phyloP scores from a whole-genome alignment of 257 asterid species.

The Capsicum chinense region DNA sequence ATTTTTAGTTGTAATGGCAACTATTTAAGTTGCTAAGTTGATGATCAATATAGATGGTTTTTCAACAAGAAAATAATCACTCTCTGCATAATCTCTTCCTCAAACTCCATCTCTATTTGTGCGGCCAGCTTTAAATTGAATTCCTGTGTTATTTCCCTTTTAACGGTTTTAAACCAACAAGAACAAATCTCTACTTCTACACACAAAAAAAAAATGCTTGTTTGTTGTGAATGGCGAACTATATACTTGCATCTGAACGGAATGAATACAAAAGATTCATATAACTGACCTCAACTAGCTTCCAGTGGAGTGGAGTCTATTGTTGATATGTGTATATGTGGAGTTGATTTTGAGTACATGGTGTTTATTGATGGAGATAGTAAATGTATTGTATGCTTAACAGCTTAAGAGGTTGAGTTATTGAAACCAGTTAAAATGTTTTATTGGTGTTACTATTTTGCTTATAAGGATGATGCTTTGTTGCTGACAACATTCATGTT shows the following conservation, averaged over 20 bases:
- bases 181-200: neutral
- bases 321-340: neutral
- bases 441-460: neutral
- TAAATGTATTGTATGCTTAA: neutral
- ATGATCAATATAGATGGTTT: too few species aligned
- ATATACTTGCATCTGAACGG: neutral
- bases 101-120: too few species aligned
- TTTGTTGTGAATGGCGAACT: neutral
- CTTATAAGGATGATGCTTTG: neutral
- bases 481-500: neutral
- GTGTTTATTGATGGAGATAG: neutral
- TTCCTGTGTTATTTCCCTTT: too few species aligned
- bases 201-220: neutral
- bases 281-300: neutral
- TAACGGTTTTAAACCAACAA: too few species aligned
- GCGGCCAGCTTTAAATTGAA: too few species aligned
- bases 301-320: neutral
- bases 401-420: constrained; percentile 1
- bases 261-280: neutral
- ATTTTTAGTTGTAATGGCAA: too few species aligned
- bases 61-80: too few species aligned
- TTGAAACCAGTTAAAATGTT: neutral
- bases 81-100: too few species aligned
- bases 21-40: too few species aligned
- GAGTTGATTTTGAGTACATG: neutral